Percentiles rank a stretch among this genome's conserved stretches.
Conservation (phyloP, 805 yeast genomes). For the Vanderwaltozyma yarrowii region DNA sequence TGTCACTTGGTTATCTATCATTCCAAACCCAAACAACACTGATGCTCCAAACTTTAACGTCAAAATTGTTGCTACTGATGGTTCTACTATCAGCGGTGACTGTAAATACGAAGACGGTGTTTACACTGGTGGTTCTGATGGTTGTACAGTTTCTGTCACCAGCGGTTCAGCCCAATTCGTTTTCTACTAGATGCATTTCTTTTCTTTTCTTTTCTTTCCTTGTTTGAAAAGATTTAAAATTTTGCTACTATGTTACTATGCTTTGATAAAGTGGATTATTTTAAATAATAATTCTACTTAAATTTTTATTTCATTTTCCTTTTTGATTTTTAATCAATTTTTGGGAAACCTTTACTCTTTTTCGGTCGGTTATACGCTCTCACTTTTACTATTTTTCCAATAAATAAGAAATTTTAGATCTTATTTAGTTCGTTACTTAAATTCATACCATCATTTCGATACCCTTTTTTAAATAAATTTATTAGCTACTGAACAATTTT, state of each 20-base stretch:
- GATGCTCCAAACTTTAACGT: conserved; percentile 62
- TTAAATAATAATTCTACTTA: no score
- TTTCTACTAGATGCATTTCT: conserved; percentile 40
- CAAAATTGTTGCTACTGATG: conserved; percentile 65
- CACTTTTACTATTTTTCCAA: no score
- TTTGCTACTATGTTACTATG: no score
- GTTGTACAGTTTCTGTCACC: conserved; percentile 66
- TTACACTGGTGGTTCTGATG: conserved; percentile 62
- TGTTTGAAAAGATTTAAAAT: no score
- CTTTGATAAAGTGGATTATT: no score
- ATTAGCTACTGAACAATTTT: neutral
- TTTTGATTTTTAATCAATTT: no score
- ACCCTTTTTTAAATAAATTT: neutral
- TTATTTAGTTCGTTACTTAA: no score
- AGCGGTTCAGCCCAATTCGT: conserved; percentile 54
- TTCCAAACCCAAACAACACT: conserved; percentile 89
- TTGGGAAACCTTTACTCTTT: neutral
- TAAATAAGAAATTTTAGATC: no score
- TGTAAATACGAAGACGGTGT: conserved; percentile 75
- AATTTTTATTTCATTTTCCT: no score
- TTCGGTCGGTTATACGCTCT: no score
- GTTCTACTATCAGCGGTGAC: conserved; percentile 56
- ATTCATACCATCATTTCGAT: neutral
- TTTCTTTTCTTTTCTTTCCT: neutral
- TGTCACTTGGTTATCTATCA: conserved; percentile 73